Evolutionary conservation across 2,329 filamentous ascomycete genomes (phyloP).

Genomic region (Sporothrix variecibatus): DNA sequence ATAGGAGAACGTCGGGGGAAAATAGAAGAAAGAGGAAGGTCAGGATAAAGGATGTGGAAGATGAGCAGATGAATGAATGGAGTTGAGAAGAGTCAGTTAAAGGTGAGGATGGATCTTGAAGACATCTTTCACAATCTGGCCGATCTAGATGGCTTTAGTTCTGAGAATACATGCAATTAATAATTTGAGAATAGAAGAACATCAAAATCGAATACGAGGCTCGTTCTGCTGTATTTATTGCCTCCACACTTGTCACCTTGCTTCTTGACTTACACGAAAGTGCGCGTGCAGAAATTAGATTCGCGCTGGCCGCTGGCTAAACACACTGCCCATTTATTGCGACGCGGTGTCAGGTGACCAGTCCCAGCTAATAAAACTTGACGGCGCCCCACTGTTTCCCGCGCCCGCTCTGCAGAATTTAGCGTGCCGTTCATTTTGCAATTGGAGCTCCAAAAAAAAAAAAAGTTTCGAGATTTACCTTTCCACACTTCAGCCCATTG

Average conservation of each 20-base stretch:
- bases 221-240: too few species aligned
- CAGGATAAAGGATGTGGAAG: background rate
- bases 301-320: background rate
- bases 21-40: background rate
- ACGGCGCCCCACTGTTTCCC: constrained; percentile 9
- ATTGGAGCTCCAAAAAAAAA: constrained; percentile 14
- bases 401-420: background rate
- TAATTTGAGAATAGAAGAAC: too few species aligned
- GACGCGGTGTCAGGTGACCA: constrained; percentile 18
- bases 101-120: background rate
- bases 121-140: background rate
- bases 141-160: background rate
- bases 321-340: background rate
- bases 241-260: background rate
- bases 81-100: background rate
- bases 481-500: background rate
- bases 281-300: background rate
- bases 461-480: background rate
- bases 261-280: background rate
- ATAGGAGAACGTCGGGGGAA: background rate
- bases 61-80: background rate
- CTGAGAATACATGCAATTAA: too few species aligned
- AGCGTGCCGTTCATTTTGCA: background rate
- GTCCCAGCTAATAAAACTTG: too few species aligned
- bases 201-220: too few species aligned